Percentiles rank a stretch among this genome's conserved stretches.
Conservation (phyloP, 495 filamentous ascomycete genomes). For the Penicillium cataractarum region DNA sequence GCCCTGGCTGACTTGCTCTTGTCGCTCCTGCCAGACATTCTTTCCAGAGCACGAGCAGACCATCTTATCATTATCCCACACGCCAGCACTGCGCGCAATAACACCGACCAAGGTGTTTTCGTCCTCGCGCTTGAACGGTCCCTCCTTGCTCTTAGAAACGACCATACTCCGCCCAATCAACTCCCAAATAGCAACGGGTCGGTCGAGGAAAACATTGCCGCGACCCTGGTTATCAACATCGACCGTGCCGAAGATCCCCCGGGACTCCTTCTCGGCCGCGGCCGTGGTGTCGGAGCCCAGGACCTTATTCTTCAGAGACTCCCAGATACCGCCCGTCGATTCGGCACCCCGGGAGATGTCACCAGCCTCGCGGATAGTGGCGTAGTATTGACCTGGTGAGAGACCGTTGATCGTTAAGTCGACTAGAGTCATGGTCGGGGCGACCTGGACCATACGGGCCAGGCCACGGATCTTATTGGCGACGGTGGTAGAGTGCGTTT, state of each 20-base stretch:
- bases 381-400: constrained; percentile 77
- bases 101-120: constrained; percentile 86
- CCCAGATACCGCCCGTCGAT: constrained; percentile 86
- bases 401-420: constrained; percentile 88
- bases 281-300: constrained; percentile 40
- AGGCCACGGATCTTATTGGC: constrained; percentile 72
- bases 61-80: constrained; percentile 99
- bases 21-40: constrained; percentile 96
- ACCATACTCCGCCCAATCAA: constrained; percentile 91
- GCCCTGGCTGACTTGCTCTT: constrained; percentile 82
- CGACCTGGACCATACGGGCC: constrained; percentile 80
- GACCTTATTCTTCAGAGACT: constrained; percentile 54
- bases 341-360: constrained; percentile 83
- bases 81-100: constrained; percentile 89
- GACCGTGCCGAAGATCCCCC: constrained; percentile 74
- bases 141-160: constrained; percentile 59
- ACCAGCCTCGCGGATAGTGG: constrained; percentile 82
- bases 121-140: constrained; percentile 66
- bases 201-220: constrained; percentile 78
- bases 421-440: constrained; percentile 73
- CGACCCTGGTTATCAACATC: constrained; percentile 64
- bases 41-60: constrained; percentile 95
- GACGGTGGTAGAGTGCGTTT: constrained; percentile 71
- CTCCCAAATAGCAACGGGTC: constrained; percentile 87
- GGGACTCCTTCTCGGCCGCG: constrained; percentile 42